phyloP scores from a whole-genome alignment of 495 filamentous ascomycete genomes.

The Aspergillus homomorphus region DNA sequence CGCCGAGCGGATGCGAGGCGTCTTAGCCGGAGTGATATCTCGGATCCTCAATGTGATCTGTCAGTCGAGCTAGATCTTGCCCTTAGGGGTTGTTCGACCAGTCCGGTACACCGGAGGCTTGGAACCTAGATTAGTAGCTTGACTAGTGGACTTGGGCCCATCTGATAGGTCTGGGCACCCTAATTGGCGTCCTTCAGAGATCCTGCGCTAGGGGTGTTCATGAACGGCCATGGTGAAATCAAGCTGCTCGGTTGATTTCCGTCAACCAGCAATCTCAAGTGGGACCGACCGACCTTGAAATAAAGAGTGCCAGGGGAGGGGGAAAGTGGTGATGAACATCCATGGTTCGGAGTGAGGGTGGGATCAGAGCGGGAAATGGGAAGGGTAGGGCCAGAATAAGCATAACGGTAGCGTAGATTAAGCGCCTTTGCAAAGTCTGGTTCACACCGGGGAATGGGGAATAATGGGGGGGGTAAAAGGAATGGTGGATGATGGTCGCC shows the following conservation, averaged over 20 bases:
- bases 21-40: slow-evolving; percentile 1
- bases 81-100: neutral
- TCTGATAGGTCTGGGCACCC: neutral
- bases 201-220: neutral
- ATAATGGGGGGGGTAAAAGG: too few species aligned
- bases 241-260: neutral
- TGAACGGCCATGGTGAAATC: neutral
- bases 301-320: neutral
- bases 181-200: neutral
- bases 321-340: neutral
- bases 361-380: neutral
- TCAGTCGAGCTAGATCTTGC: slow-evolving; percentile 3
- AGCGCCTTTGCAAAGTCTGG: slow-evolving; percentile 24
- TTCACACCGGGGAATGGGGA: slow-evolving; percentile 25
- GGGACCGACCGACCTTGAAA: neutral
- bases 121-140: neutral
- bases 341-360: slow-evolving; percentile 14
- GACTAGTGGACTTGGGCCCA: neutral
- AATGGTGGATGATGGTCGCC: slow-evolving; percentile 18
- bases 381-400: slow-evolving; percentile 22
- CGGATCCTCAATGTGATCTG: slow-evolving; percentile 8
- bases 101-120: too few species aligned
- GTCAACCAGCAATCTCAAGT: neutral
- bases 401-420: slow-evolving; percentile 31
- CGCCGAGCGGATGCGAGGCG: slow-evolving; percentile 7